Conservation (phyloP, 441 rosid species). For the Syzygium syzygioides region DNA sequence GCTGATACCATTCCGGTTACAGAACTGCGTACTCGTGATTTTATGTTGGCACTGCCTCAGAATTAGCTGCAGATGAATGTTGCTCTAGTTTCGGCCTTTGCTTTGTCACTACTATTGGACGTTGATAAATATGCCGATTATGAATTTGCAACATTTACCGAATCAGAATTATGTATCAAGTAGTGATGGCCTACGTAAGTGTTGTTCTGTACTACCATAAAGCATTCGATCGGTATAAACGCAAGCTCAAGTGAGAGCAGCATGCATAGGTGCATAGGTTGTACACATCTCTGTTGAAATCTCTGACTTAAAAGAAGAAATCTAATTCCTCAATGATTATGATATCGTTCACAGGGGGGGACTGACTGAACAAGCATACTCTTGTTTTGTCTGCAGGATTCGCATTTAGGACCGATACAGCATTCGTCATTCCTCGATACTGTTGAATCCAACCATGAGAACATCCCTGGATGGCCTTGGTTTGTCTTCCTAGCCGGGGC, state of each 20-base stretch:
- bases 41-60: neutral
- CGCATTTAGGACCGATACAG: constrained; percentile 23
- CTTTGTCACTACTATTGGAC: neutral
- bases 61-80: neutral
- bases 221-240: neutral
- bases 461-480: constrained; percentile 82
- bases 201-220: neutral
- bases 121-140: neutral
- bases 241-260: neutral
- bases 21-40: neutral
- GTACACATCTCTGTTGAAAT: neutral
- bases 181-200: neutral
- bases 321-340: neutral
- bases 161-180: neutral
- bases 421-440: constrained; percentile 13
- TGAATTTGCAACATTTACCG: neutral
- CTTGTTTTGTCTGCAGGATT: constrained; percentile 41
- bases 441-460: constrained; percentile 17
- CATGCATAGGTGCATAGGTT: neutral
- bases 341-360: neutral
- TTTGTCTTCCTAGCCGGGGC: constrained; percentile 69
- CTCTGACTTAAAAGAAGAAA: neutral
- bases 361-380: neutral
- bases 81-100: neutral
- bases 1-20: neutral